phyloP scores from a whole-genome alignment of 75 land plant genomes.

The Selaginella moellendorffii region DNA sequence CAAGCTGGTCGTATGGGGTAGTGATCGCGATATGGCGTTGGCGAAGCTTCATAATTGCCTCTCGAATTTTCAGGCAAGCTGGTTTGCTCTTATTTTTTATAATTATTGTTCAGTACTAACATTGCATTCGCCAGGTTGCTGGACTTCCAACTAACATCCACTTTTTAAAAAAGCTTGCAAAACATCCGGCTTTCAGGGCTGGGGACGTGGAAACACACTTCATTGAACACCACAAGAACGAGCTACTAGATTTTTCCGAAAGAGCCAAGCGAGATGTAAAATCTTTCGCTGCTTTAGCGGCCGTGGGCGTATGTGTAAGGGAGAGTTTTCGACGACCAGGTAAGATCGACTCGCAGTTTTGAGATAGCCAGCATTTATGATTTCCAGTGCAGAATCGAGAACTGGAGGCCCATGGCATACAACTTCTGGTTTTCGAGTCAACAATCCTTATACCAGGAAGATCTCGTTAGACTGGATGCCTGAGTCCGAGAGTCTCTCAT shows the following conservation, averaged over 20 bases:
- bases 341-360: background rate
- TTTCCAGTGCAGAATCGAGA: background rate
- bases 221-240: slow-evolving; percentile 62
- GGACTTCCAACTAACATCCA: slow-evolving; percentile 82
- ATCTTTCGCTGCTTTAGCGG: slow-evolving; percentile 51
- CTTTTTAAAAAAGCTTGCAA: slow-evolving; percentile 60
- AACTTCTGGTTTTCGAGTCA: slow-evolving; percentile 61
- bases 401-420: slow-evolving; percentile 61
- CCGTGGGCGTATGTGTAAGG: slow-evolving; percentile 50
- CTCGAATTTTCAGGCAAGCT: slow-evolving; percentile 64
- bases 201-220: slow-evolving; percentile 91
- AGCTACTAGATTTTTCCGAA: slow-evolving; percentile 37
- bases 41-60: slow-evolving; percentile 61
- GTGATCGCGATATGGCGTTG: slow-evolving; percentile 62
- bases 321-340: slow-evolving; percentile 5
- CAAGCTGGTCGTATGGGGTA: slow-evolving; percentile 91
- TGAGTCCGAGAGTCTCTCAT: slow-evolving; percentile 14
- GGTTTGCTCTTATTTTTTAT: too few relatives aligned
- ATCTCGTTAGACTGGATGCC: slow-evolving; percentile 62
- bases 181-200: slow-evolving; percentile 54
- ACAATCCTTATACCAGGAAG: slow-evolving; percentile 38
- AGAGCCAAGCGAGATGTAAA: slow-evolving; percentile 21
- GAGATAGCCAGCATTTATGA: background rate
- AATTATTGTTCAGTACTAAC: background rate
- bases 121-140: slow-evolving; percentile 49